These are phyloP conservation scores for Jackrogersella multiformis DNA, from an alignment of 495 filamentous ascomycete genomes.

Conservation along the genomic window DNA sequence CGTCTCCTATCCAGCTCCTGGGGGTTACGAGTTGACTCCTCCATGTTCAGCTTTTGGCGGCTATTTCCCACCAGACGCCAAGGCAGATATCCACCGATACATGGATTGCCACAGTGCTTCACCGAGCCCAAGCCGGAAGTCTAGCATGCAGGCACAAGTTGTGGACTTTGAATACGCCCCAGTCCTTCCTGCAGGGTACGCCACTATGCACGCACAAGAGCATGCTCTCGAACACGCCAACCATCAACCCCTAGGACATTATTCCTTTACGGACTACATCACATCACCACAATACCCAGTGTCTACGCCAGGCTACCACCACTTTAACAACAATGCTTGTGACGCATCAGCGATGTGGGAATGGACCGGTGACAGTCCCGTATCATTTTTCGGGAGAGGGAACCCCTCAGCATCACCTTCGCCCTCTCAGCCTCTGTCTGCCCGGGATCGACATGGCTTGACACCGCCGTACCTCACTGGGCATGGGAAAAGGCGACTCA, in stretches of 20 bases:
- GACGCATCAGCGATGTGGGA: constrained; percentile 36
- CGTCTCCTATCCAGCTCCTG: constrained; percentile 37
- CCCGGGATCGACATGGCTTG: constrained; percentile 21
- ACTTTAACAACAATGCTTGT: constrained; percentile 13
- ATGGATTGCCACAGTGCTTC: constrained; percentile 39
- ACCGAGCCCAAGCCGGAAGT: constrained; percentile 38
- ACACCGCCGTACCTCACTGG: constrained; percentile 29
- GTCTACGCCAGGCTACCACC: constrained; percentile 18
- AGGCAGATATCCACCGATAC: constrained; percentile 32
- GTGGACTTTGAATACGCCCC: constrained; percentile 37
- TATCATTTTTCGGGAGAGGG: constrained; percentile 33
- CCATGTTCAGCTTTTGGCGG: constrained; percentile 49
- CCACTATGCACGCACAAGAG: constrained; percentile 17
- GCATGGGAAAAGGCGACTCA: constrained; percentile 36
- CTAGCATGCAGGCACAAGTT: constrained; percentile 32
- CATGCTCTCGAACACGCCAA: constrained; percentile 16
- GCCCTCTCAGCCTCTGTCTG: constrained; percentile 25
- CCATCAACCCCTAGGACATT: constrained; percentile 22
- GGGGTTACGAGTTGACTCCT: constrained; percentile 47
- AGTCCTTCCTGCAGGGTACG: constrained; percentile 11
- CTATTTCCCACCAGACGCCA: constrained; percentile 44
- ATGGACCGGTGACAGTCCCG: constrained; percentile 37
- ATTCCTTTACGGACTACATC: constrained; percentile 31
- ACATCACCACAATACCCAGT: constrained; percentile 29
- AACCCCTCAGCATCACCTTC: constrained; percentile 34